Evolutionary conservation across 2,329 filamentous ascomycete species (phyloP), one percentile per base, ranked within the genome.

Genomic region (Penicillium expansum): DNA sequence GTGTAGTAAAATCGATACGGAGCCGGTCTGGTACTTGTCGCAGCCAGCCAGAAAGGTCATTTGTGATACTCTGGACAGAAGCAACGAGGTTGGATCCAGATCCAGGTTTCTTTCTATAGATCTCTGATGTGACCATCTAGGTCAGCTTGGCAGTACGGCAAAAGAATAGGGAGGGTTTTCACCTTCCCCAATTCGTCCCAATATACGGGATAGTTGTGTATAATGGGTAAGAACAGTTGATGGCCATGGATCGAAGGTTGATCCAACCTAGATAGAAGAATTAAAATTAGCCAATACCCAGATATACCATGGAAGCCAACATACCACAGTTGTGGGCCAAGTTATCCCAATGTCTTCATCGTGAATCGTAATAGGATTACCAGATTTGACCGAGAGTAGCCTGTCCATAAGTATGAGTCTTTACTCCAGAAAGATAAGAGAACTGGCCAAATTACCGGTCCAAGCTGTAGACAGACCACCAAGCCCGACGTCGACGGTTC

Each of bases 401-500:
- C 76, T 73, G 33, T 20, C 5, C 8, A 37, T 16, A 8, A 24
- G 42, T n/a, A 42, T 58, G 7, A 63, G 51, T 41, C 16, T 44
- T n/a, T 18, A 2, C 44, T 37, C 38, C 14, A 43, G 27, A n/a
- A 14, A 8, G 11, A 6, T 13, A 7, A 8, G 22, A 6, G 33
- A 20, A 29, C 14, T 27, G 6, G 9, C 7, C 14, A 18, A n/a
- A 38, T 27, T 64, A 72, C 69, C 80, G 73, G 64, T 83, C 82
- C 37, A 84, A 70, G 60, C 80, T 82, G 63, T 84, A 84, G 1
- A 83, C 77, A 32, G 79, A 82, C 82, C 82, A 84, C 81, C 81
- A 84, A 4, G 81, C 75, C 8, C 81, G 75, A 8, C 82, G 76
- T 9, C 82, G 75, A 55, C 79, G 79, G 58, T 84, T 82, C 35